Evolutionary conservation across 1,139 yeast species (phyloP), one percentile per base, ranked within the genome.

Genomic region (Taphrina sp.): DNA sequence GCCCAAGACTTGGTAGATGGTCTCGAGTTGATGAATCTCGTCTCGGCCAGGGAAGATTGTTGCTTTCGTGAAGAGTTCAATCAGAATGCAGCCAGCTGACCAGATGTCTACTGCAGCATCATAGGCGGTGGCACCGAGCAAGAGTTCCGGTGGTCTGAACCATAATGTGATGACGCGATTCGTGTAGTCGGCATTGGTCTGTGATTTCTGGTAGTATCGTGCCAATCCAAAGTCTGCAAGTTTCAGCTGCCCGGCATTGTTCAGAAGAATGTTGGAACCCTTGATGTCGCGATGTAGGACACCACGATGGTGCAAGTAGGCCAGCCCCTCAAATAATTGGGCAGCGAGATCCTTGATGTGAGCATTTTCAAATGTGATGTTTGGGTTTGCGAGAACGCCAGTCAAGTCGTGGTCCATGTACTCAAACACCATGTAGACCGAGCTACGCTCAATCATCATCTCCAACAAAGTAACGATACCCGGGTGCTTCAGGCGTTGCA

Each of bases 141-240:
- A 72, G 41, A 92, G 76, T 69, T 92, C 98, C 0, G 98, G 98
- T 0, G 98, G 98, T 60, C 98, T 77, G 69, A 92, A 92, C 98
- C 98, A 92, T 41, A 92, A 74, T 0, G 98, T 92, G 44, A 92
- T 92, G 39, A 92, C 98, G 57, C 98, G 74, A 67, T 92, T 92
- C 1, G 98, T 90, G 69, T 90, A 92, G 64, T 85, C 86, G 23
- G 78, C 72, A 31, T 76, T 77, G 64, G 79, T 78, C 35, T 56
- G 46, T 41, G 70, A 71, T 16, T 66, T 69, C 47, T 62, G 63
- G 17, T 66, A 63, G 16, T 66, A 66, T 63, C 97, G 75, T 0
- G 98, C 98, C 56, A 92, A 76, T 0, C 98, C 98, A 69, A 90
- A 92, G 71, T 90, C 97, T 0, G 97, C 95, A 52, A 90, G 82